These are phyloP conservation scores for Actinomortierella wolfii DNA, from an alignment of 371 early-diverging fungal species.

Conservation along the genomic window DNA sequence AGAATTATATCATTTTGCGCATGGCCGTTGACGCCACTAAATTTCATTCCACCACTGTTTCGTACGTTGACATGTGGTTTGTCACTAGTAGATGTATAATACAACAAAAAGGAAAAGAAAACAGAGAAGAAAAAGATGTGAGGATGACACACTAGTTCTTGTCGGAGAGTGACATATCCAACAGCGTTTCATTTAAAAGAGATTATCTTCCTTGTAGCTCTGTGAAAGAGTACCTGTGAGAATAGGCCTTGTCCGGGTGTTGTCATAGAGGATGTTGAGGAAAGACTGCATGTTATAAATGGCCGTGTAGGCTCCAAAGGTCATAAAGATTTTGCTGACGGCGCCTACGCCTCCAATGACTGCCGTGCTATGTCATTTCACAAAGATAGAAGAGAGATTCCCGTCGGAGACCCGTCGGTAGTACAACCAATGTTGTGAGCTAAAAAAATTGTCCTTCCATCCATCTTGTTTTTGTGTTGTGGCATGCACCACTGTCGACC, in stretches of 20 bases:
- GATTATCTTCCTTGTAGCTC: background rate
- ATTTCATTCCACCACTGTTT: constrained; percentile 16
- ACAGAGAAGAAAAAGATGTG: background rate
- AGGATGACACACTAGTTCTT: background rate
- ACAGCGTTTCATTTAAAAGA: constrained; percentile 1
- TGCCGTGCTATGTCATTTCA: constrained; percentile 6
- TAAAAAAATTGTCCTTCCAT: background rate
- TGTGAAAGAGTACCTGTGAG: constrained; percentile 61
- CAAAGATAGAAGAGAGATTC: background rate
- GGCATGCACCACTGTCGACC: background rate
- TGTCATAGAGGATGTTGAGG: constrained; percentile 55
- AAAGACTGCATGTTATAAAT: constrained; percentile 66
- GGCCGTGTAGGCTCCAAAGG: constrained; percentile 54
- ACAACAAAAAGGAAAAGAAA: background rate
- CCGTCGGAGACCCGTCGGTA: too few relatives aligned
- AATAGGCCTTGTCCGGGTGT: constrained; percentile 61
- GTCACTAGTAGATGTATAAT: constrained; percentile 15
- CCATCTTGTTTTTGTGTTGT: too few relatives aligned
- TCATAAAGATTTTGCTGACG: constrained; percentile 57
- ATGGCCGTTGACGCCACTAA: constrained; percentile 52
- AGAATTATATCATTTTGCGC: background rate
- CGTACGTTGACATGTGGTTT: constrained; percentile 35
- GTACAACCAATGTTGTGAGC: too few relatives aligned
- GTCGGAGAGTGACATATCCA: background rate
- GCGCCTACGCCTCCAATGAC: constrained; percentile 38